These are phyloP conservation scores for Ustulina deusta DNA, from an alignment of 2,329 filamentous ascomycete genomes.

Conservation along the genomic window DNA sequence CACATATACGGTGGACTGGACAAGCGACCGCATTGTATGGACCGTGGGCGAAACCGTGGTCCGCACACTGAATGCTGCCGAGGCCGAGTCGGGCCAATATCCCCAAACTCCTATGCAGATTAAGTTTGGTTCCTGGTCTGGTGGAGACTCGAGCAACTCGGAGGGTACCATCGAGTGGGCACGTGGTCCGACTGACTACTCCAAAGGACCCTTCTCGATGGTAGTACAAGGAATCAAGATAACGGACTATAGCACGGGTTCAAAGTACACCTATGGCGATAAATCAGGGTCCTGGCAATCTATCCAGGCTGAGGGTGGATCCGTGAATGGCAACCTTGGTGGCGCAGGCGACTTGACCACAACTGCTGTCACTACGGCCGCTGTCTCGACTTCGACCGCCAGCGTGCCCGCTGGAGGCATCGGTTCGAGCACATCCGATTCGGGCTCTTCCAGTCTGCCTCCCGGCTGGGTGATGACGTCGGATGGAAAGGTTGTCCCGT, in stretches of 20 bases:
- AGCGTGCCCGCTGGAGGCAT: slow-evolving; percentile 79
- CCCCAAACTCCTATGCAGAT: slow-evolving; percentile 96
- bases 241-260: slow-evolving; percentile 93
- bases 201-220: slow-evolving; percentile 87
- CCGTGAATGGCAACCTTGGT: slow-evolving; percentile 75
- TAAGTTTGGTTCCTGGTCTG: slow-evolving; percentile 92
- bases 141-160: slow-evolving; percentile 84
- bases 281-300: slow-evolving; percentile 82
- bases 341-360: slow-evolving; percentile 64
- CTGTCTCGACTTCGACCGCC: slow-evolving; percentile 70
- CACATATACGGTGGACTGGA: slow-evolving; percentile 95
- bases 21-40: slow-evolving; percentile 85
- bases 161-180: slow-evolving; percentile 91
- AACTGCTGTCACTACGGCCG: slow-evolving; percentile 71
- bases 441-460: slow-evolving; percentile 70
- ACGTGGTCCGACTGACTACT: slow-evolving; percentile 85
- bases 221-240: slow-evolving; percentile 79
- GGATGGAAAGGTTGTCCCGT: slow-evolving; percentile 82
- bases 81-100: slow-evolving; percentile 80
- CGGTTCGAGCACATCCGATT: slow-evolving; percentile 65
- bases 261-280: slow-evolving; percentile 84
- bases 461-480: slow-evolving; percentile 84
- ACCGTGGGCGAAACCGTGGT: slow-evolving; percentile 82
- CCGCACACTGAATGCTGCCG: slow-evolving; percentile 76
- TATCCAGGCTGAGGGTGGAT: slow-evolving; percentile 83